These are phyloP conservation scores for Streptanthus diversifolius DNA, from an alignment of 345 rosid genomes.

Conservation along the genomic window DNA sequence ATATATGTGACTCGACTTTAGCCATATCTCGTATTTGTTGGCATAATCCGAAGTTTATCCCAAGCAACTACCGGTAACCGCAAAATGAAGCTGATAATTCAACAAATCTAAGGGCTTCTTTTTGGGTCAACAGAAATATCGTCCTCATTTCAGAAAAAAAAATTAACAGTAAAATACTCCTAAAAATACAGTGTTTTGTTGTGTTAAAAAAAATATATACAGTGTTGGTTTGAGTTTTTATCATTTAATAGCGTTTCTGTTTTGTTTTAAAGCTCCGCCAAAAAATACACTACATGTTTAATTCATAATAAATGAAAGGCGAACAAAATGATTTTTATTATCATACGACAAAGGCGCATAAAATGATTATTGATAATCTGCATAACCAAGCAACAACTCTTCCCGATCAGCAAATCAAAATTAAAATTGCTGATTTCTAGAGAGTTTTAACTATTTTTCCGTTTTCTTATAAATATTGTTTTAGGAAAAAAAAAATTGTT, in stretches of 20 bases:
- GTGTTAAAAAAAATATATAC: too few relatives aligned
- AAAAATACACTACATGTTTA: not conserved
- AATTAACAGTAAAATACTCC: too few relatives aligned
- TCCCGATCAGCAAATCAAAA: not conserved
- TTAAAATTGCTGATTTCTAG: not conserved
- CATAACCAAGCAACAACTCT: not conserved
- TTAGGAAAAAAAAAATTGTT: too few relatives aligned
- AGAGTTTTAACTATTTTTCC: too few relatives aligned
- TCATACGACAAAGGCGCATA: not conserved
- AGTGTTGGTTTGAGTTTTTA: not conserved
- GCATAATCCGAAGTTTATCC: conserved; percentile 1
- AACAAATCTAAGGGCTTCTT: too few relatives aligned
- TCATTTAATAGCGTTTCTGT: not conserved
- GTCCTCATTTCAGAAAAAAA: too few relatives aligned
- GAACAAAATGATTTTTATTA: not conserved
- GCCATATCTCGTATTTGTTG: not conserved
- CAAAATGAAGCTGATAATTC: not conserved
- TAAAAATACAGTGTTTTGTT: too few relatives aligned
- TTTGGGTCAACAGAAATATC: too few relatives aligned
- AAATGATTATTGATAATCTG: not conserved
- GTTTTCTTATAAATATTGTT: too few relatives aligned
- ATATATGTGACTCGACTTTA: not conserved
- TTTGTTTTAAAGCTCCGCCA: not conserved
- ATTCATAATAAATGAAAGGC: not conserved
- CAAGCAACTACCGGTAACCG: not conserved